A percentile compares a stretch with the other conserved stretches of the same genome.
phyloP scores from a whole-genome alignment of 306 rosid genomes.

The Oxytropis ochrocephala region DNA sequence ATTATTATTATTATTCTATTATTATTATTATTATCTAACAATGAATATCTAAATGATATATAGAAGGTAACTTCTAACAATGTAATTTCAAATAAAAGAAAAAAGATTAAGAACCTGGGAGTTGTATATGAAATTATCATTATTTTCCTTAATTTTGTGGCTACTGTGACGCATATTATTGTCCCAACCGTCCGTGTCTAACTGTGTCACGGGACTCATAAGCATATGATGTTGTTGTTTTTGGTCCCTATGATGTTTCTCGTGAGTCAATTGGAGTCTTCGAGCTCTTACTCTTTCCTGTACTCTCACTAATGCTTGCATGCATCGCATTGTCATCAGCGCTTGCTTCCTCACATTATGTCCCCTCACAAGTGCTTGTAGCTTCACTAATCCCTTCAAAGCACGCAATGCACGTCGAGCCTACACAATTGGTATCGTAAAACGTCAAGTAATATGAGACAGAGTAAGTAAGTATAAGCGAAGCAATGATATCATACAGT shows the following conservation, averaged over 20 bases:
- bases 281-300: slow-evolving; percentile 79
- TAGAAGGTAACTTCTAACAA: no score
- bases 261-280: slow-evolving; percentile 50
- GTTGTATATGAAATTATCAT: slow-evolving; percentile 42
- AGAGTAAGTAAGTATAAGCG: no score
- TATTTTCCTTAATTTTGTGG: slow-evolving; percentile 39
- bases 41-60: no score
- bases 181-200: slow-evolving; percentile 35
- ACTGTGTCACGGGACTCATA: slow-evolving; percentile 36
- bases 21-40: background rate
- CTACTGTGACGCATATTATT: slow-evolving; percentile 35
- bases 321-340: slow-evolving; percentile 91
- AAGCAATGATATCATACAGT: background rate
- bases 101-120: slow-evolving; percentile 40
- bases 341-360: slow-evolving; percentile 94
- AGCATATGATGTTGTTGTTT: slow-evolving; percentile 26
- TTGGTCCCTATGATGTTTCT: slow-evolving; percentile 36
- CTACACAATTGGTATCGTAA: slow-evolving; percentile 31
- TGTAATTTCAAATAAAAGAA: background rate
- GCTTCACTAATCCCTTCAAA: slow-evolving; percentile 78
- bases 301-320: slow-evolving; percentile 91
- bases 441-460: no score
- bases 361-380: slow-evolving; percentile 93
- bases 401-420: slow-evolving; percentile 90
- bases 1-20: background rate